Evolutionary conservation across 2,329 filamentous ascomycete genomes (phyloP).

Genomic region (Aspergillus transmontanensis): DNA sequence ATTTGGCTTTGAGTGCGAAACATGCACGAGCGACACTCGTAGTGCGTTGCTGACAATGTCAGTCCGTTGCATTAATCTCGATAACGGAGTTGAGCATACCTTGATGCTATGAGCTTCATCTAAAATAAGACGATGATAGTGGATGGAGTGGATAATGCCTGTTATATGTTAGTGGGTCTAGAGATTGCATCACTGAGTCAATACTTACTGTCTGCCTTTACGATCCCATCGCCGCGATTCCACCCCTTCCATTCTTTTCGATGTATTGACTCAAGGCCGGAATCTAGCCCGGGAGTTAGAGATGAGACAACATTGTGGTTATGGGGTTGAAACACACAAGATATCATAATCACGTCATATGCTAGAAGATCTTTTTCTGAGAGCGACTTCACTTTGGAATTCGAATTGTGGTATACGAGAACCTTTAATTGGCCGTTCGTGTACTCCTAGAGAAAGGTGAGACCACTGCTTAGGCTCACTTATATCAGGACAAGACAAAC

Average conservation of each 20-base stretch:
- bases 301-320: background rate
- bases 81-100: conserved; percentile 39
- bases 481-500: conserved; percentile 45
- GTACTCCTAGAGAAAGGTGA: conserved; percentile 50
- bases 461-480: background rate
- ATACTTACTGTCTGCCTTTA: conserved; percentile 69
- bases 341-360: conserved; percentile 95
- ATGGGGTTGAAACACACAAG: conserved; percentile 61
- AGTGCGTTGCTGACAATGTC: conserved; percentile 56
- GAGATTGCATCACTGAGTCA: background rate
- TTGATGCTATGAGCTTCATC: conserved; percentile 97
- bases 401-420: conserved; percentile 86
- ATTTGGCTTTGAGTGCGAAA: conserved; percentile 82
- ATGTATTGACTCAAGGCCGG: conserved; percentile 82
- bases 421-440: conserved; percentile 90
- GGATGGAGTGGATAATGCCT: conserved; percentile 78
- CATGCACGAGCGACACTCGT: conserved; percentile 94
- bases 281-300: conserved; percentile 38
- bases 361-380: conserved; percentile 73
- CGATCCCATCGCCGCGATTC: conserved; percentile 73
- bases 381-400: conserved; percentile 77
- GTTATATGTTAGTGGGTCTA: conserved; percentile 25
- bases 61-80: conserved; percentile 7
- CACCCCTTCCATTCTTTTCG: conserved; percentile 92
- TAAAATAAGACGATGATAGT: conserved; percentile 88